Evolutionary conservation across 139 green algal species (phyloP).

Genomic region (Volvox reticuliferus): DNA sequence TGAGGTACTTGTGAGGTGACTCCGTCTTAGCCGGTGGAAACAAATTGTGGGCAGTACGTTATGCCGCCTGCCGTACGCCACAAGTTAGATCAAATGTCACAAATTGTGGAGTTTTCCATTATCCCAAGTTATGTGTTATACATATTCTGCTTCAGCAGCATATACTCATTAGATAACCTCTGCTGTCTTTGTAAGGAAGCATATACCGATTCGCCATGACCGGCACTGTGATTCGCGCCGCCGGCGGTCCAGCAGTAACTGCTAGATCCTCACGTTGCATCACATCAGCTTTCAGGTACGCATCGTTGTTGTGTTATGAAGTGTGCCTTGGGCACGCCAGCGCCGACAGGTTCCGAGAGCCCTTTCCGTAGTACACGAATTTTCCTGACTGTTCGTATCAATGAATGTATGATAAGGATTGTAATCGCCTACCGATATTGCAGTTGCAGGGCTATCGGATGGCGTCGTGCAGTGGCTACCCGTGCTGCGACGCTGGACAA

Average conservation of each 20-base stretch:
- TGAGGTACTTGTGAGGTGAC: no score
- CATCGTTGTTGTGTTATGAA: not conserved
- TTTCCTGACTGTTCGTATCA: not conserved
- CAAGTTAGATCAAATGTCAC: no score
- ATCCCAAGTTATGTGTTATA: no score
- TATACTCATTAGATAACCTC: no score
- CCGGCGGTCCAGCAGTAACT: not conserved
- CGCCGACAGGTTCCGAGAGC: not conserved
- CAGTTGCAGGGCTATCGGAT: not conserved
- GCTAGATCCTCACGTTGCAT: not conserved
- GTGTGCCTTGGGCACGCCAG: not conserved
- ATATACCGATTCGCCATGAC: constrained; percentile 11
- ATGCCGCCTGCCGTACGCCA: no score
- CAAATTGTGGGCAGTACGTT: no score
- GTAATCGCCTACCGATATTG: not conserved
- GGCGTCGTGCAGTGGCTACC: not conserved
- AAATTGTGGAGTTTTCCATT: no score
- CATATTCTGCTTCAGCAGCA: no score
- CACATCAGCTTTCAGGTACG: not conserved
- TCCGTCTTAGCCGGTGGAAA: no score
- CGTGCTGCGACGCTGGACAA: constrained; percentile 33
- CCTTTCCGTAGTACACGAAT: not conserved
- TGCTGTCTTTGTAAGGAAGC: not conserved
- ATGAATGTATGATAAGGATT: not conserved
- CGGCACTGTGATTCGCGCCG: not conserved